Evolutionary conservation across 768 basidiomycete species (phyloP).

Genomic region (Mycena floridula): DNA sequence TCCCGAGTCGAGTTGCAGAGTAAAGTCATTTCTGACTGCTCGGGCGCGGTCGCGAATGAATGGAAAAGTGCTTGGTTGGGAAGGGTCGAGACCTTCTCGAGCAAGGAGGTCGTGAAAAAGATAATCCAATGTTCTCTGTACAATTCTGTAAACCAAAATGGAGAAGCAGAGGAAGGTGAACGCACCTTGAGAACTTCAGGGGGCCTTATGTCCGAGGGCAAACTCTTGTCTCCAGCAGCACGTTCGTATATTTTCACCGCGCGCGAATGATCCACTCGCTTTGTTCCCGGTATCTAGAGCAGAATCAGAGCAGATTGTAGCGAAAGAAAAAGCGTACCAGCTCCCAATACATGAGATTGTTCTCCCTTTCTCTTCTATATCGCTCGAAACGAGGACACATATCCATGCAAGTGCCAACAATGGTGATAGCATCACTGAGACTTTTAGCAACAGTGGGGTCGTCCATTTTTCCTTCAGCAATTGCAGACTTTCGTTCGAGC

Average conservation of each 20-base stretch:
- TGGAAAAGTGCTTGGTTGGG: constrained; percentile 39
- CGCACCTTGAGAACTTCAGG: constrained; percentile 73
- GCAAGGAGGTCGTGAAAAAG: constrained; percentile 80
- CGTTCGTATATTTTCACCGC: constrained; percentile 96
- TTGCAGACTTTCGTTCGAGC: constrained; percentile 62
- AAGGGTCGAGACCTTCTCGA: constrained; percentile 57
- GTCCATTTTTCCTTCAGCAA: constrained; percentile 82
- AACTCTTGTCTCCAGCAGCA: constrained; percentile 84
- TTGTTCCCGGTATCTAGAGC: constrained; percentile 73
- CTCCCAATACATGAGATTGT: constrained; percentile 84
- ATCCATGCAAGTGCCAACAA: constrained; percentile 85
- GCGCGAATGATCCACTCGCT: constrained; percentile 74
- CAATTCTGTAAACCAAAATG: constrained; percentile 2
- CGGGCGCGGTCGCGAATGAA: constrained; percentile 94
- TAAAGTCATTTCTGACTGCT: constrained; percentile 88
- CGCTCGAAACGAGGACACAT: constrained; percentile 96
- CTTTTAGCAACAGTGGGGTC: constrained; percentile 75
- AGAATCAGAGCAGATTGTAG: constrained; percentile 25
- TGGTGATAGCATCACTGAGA: constrained; percentile 86
- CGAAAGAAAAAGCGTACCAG: constrained; percentile 44
- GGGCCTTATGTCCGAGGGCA: constrained; percentile 90
- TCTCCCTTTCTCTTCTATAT: constrained; percentile 84
- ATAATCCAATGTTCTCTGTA: constrained; percentile 83
- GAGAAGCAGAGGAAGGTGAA: constrained; percentile 1
- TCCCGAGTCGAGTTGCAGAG: constrained; percentile 82